These are phyloP conservation scores for Suillus decipiens DNA, from an alignment of 768 basidiomycete genomes.

Conservation along the genomic window DNA sequence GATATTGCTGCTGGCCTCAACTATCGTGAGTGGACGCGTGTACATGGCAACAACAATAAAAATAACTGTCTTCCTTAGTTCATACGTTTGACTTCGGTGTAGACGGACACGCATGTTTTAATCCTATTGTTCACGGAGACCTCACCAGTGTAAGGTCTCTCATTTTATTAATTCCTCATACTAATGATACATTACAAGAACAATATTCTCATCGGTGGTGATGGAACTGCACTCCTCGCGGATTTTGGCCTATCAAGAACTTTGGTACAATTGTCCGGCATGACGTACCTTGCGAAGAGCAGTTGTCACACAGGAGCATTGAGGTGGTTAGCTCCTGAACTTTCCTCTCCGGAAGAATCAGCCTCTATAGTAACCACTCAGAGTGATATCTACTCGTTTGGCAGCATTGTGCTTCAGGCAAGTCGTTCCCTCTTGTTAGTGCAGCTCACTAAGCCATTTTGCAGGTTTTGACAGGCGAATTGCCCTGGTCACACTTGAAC, in stretches of 20 bases:
- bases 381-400: no score
- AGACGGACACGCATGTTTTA: background rate
- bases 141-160: constrained; percentile 10
- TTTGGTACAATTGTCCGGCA: constrained; percentile 31
- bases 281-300: constrained; percentile 11
- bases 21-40: background rate
- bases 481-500: no score
- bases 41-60: background rate
- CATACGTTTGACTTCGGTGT: background rate
- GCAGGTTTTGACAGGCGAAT: no score
- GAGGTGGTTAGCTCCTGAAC: constrained; percentile 44
- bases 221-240: constrained; percentile 38
- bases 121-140: constrained; percentile 7
- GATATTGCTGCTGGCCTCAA: background rate
- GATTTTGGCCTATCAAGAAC: constrained; percentile 48
- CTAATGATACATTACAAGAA: constrained; percentile 1
- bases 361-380: background rate
- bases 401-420: no score
- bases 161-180: background rate
- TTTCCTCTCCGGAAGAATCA: constrained; percentile 24
- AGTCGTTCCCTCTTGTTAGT: no score
- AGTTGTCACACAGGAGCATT: constrained; percentile 28
- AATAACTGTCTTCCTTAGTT: background rate
- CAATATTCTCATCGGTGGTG: constrained; percentile 36
- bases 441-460: no score